Base-by-base conservation (phyloP, 2,329 filamentous ascomycete genomes). In the Diaporthe nobilis region DNA sequence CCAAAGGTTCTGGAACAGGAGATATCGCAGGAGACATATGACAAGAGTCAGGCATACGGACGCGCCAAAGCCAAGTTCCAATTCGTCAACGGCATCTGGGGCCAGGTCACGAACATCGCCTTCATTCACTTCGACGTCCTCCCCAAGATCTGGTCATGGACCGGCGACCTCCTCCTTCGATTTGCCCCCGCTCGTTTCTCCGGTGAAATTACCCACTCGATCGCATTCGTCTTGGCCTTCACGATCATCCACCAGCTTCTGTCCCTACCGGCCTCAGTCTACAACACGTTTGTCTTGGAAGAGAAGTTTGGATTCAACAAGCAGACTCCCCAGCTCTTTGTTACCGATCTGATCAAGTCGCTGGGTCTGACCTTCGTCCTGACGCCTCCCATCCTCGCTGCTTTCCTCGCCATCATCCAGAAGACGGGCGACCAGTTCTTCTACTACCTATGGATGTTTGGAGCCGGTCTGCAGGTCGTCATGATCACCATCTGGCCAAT, bases 301-400 rank as follows among this genome's bases (percentile, higher is more conserved):
- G 96, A 98, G 86, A 94, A 95, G 83, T 99, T 98, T 81, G 97
- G 97, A 68, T 99, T 99, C 91, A 99, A 99, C 86, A 99, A 99
- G 88, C 95, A 98, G 89, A 98, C 97, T 0, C 87, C 95, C 73
- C 92, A 92, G 84, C 89, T 98, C 42, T 99, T 96, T 89, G 83
- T 98, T 72, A 94, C 91, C 80, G 97, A 99, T 84, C 92, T 98
- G 87, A 84, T 98, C 87, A 99, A 99, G 89, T 92, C 93, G 44
- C 95, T 98, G 84, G 89, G 94, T 80, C 90, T 99, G 76, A 92
- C 93, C 71, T 89, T 97, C 79, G 92, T 91, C 65, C 90, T 99
- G 76, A 94, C 95, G 77, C 92, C 95, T 71, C 97, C 97, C 0
- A 93, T 99, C 80, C 94, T 98, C 78, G 94, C 95, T 79, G 97